Evolutionary conservation across 768 basidiomycete species (phyloP).

Genomic region (Udeniomyces megalosporus): DNA sequence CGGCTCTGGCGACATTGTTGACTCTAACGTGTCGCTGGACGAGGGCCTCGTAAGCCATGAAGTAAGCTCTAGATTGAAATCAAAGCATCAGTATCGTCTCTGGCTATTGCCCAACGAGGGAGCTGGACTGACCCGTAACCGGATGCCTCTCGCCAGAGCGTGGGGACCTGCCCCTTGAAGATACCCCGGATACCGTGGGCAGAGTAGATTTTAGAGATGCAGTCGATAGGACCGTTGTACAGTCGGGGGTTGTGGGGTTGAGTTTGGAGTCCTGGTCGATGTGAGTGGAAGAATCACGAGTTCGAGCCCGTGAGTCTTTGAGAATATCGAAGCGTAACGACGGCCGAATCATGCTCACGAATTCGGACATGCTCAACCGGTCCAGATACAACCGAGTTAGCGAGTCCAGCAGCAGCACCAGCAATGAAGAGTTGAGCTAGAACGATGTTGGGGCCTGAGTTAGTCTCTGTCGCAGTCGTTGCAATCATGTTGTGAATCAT

Average conservation of each 20-base stretch:
- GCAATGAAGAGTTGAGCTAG: conserved; percentile 53
- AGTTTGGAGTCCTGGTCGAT: conserved; percentile 60
- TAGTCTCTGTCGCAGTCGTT: too few species aligned
- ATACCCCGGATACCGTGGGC: conserved; percentile 64
- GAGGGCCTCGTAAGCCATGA: conserved; percentile 80
- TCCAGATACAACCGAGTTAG: conserved; percentile 83
- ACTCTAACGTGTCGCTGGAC: conserved; percentile 61
- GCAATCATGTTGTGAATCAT: too few species aligned
- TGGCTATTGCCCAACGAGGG: too few species aligned
- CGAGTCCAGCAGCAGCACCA: conserved; percentile 71
- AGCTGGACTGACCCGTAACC: conserved; percentile 27
- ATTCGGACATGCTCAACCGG: conserved; percentile 98
- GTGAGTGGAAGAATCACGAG: not conserved
- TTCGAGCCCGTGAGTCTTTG: not conserved
- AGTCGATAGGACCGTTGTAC: conserved; percentile 74
- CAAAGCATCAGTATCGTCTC: too few species aligned
- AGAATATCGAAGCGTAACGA: not conserved
- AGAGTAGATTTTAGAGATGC: conserved; percentile 64
- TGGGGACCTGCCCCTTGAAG: conserved; percentile 83
- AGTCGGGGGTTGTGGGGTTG: conserved; percentile 56
- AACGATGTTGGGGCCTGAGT: conserved; percentile 6
- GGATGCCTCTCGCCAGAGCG: conserved; percentile 43
- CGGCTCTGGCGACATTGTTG: conserved; percentile 37
- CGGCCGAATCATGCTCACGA: conserved; percentile 38
- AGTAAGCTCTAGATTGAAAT: conserved; percentile 58